Conservation (phyloP, 1,284 basidiomycete genomes). For the Bondarzewia mesenterica region DNA sequence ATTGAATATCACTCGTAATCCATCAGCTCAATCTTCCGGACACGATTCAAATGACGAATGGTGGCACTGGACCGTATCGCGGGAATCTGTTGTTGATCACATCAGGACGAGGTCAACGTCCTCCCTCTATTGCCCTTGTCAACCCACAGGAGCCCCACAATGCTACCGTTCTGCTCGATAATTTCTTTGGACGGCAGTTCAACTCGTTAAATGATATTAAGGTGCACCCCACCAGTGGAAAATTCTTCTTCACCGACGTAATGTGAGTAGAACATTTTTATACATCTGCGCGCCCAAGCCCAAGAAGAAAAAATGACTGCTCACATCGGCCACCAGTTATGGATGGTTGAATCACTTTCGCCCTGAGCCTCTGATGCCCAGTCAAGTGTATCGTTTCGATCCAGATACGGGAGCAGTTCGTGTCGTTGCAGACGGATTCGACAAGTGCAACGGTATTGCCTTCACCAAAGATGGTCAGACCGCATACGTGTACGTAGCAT, state of each 20-base stretch:
- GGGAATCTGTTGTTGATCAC: constrained; percentile 57
- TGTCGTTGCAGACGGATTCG: constrained; percentile 8
- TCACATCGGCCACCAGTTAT: no score
- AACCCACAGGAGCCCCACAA: constrained; percentile 50
- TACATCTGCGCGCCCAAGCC: neutral
- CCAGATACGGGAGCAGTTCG: constrained; percentile 3
- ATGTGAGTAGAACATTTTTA: constrained; percentile 32
- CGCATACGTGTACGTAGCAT: constrained; percentile 7
- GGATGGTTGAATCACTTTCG: constrained; percentile 62
- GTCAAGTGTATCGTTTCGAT: constrained; percentile 8
- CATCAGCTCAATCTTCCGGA: constrained; percentile 39
- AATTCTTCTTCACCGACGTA: constrained; percentile 67
- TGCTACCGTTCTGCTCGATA: constrained; percentile 24
- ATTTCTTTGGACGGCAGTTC: constrained; percentile 67
- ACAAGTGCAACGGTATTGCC: constrained; percentile 6
- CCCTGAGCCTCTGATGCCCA: constrained; percentile 6
- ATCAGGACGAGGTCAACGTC: constrained; percentile 55
- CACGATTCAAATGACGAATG: constrained; percentile 63
- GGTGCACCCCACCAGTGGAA: constrained; percentile 55
- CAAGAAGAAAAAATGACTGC: neutral
- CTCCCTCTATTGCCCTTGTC: constrained; percentile 58
- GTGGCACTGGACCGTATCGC: constrained; percentile 61
- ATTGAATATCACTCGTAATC: constrained; percentile 3
- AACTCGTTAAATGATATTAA: constrained; percentile 77
- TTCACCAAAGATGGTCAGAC: constrained; percentile 9